Evolutionary conservation across 2,329 filamentous ascomycete species (phyloP).

Genomic region (Dactylellina haptotyla): DNA sequence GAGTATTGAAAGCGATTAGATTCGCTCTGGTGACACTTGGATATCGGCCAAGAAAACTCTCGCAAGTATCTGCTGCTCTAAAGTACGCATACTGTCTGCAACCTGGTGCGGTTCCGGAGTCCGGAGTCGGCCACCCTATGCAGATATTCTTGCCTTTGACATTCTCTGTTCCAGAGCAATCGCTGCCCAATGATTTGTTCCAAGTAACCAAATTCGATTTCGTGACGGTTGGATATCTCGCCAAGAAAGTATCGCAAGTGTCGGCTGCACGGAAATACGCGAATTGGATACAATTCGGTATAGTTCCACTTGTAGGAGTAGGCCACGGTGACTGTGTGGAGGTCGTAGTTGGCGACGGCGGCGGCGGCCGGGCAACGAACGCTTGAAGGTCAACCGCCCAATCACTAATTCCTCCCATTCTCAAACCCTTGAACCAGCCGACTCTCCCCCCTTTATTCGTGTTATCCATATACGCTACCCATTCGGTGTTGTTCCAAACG

Average conservation of each 20-base stretch:
- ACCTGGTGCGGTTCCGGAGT: background rate
- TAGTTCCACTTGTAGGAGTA: slow-evolving; percentile 9
- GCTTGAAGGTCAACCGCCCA: slow-evolving; percentile 35
- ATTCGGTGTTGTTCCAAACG: slow-evolving; percentile 57
- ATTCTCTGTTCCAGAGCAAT: slow-evolving; percentile 13
- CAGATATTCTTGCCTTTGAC: background rate
- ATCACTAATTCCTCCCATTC: slow-evolving; percentile 26
- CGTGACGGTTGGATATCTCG: slow-evolving; percentile 11
- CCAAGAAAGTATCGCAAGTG: slow-evolving; percentile 28
- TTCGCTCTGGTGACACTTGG: slow-evolving; percentile 11
- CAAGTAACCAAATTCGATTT: slow-evolving; percentile 17
- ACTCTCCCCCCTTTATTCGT: slow-evolving; percentile 10
- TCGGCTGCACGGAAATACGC: slow-evolving; percentile 10
- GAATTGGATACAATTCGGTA: slow-evolving; percentile 17
- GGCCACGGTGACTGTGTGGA: background rate
- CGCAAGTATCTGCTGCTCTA: slow-evolving; percentile 1
- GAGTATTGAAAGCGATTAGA: slow-evolving; percentile 24
- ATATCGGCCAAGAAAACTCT: slow-evolving; percentile 19
- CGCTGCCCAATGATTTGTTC: slow-evolving; percentile 12
- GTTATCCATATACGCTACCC: slow-evolving; percentile 58
- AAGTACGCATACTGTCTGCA: slow-evolving; percentile 1
- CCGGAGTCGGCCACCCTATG: background rate
- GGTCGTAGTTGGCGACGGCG: background rate
- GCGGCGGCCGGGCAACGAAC: slow-evolving; percentile 1
- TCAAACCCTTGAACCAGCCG: background rate